Conservation (phyloP, 495 filamentous ascomycete species). For the Hypoxylon lenormandii region DNA sequence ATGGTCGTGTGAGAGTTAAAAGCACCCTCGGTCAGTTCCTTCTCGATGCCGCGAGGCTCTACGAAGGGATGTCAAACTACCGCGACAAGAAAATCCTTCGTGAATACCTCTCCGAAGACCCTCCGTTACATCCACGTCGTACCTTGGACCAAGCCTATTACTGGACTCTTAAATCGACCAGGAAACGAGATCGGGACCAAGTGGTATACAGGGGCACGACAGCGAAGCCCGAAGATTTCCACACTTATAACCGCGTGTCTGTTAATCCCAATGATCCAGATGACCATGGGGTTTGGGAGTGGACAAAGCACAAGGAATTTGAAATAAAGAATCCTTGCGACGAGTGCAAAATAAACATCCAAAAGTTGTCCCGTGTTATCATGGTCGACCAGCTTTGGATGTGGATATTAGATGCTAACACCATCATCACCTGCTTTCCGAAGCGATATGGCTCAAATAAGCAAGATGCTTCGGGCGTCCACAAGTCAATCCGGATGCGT, state of each 20-base stretch:
- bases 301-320: constrained; percentile 32
- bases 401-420: constrained; percentile 74
- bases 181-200: constrained; percentile 72
- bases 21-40: constrained; percentile 54
- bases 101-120: constrained; percentile 65
- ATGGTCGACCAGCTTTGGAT: constrained; percentile 85
- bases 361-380: constrained; percentile 69
- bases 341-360: constrained; percentile 52
- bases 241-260: constrained; percentile 13
- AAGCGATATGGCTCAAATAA: constrained; percentile 75
- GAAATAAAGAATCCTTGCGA: constrained; percentile 33
- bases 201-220: constrained; percentile 71
- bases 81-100: constrained; percentile 71
- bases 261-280: too few relatives aligned
- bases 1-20: constrained; percentile 47
- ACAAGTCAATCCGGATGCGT: constrained; percentile 66
- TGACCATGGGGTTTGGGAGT: not conserved
- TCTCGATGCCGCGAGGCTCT: constrained; percentile 53
- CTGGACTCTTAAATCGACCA: constrained; percentile 70
- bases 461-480: constrained; percentile 72
- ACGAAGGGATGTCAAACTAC: constrained; percentile 57
- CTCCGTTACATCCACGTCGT: constrained; percentile 72
- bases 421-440: constrained; percentile 77
- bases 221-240: constrained; percentile 43
- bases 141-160: constrained; percentile 79